A percentile compares a stretch with the other conserved stretches of the same genome.
These are phyloP conservation scores for Penicillium palitans DNA, from an alignment of 2,329 filamentous ascomycete genomes.

Conservation along the genomic window DNA sequence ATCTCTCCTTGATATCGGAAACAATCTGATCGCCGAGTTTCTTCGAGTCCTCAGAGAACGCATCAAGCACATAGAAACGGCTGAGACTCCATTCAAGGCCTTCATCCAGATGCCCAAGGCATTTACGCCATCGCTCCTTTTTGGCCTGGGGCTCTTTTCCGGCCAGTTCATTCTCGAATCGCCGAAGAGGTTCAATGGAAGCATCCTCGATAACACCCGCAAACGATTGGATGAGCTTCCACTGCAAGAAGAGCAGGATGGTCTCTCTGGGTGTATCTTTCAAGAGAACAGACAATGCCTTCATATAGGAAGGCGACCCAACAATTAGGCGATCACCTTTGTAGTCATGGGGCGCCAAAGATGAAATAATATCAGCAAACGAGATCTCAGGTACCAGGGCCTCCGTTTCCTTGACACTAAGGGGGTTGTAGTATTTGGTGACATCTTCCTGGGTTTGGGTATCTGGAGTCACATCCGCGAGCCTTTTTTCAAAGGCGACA, in stretches of 20 bases:
- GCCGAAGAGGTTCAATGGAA: constrained; percentile 58
- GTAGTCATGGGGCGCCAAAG: constrained; percentile 54
- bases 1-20: constrained; percentile 68
- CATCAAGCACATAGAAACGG: constrained; percentile 68
- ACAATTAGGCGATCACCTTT: constrained; percentile 58
- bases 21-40: constrained; percentile 68
- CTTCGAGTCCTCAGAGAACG: constrained; percentile 67
- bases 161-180: constrained; percentile 61
- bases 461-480: constrained; percentile 60
- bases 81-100: constrained; percentile 68
- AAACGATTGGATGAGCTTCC: constrained; percentile 61
- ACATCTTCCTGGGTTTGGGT: constrained; percentile 62
- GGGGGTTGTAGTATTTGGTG: constrained; percentile 67
- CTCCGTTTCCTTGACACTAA: constrained; percentile 57
- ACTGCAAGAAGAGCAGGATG: constrained; percentile 63
- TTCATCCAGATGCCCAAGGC: constrained; percentile 58
- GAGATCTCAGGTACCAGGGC: constrained; percentile 58
- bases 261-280: constrained; percentile 55
- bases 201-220: constrained; percentile 58
- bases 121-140: constrained; percentile 67
- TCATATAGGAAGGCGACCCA: constrained; percentile 60
- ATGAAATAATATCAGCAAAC: constrained; percentile 54
- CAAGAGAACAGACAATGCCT: constrained; percentile 58
- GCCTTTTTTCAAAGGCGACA: constrained; percentile 60
- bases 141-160: constrained; percentile 64